Evolutionary conservation across 179 eudicot species (phyloP).

Genomic region (Camellia oleifera): DNA sequence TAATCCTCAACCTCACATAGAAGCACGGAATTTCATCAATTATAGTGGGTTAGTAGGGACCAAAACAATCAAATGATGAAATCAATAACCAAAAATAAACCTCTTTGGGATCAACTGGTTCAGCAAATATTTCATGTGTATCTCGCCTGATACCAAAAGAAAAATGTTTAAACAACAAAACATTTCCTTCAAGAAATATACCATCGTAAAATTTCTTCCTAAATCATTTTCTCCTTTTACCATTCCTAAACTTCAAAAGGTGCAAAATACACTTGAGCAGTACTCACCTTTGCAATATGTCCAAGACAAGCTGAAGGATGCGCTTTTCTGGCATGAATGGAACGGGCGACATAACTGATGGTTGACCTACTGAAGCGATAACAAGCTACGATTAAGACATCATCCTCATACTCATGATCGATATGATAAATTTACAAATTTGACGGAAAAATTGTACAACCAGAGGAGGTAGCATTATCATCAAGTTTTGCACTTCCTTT

Average conservation of each 20-base stretch:
- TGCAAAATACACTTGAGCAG: background rate
- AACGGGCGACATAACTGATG: conserved; percentile 26
- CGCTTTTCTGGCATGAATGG: conserved; percentile 60
- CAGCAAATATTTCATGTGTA: conserved; percentile 70
- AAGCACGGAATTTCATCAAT: background rate
- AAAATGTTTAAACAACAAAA: background rate
- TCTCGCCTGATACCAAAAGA: conserved; percentile 51
- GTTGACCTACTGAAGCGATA: conserved; percentile 13
- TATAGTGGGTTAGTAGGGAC: background rate
- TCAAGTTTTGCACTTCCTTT: conserved; percentile 21
- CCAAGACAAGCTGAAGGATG: conserved; percentile 63
- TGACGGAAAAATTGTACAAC: background rate
- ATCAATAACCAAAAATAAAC: conserved; percentile 28
- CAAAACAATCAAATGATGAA: conserved; percentile 8
- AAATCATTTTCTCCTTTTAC: background rate
- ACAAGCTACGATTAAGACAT: background rate
- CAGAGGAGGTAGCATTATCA: conserved; percentile 18
- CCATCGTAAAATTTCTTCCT: background rate
- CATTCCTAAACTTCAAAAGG: background rate
- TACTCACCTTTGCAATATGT: conserved; percentile 63
- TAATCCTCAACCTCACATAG: conserved; percentile 64
- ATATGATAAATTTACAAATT: background rate
- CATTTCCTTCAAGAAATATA: background rate
- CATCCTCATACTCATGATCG: background rate
- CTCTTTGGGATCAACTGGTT: conserved; percentile 86